phyloP scores from a whole-genome alignment of 176 grass and related monocot genomes.

The Ensete glaucum region DNA sequence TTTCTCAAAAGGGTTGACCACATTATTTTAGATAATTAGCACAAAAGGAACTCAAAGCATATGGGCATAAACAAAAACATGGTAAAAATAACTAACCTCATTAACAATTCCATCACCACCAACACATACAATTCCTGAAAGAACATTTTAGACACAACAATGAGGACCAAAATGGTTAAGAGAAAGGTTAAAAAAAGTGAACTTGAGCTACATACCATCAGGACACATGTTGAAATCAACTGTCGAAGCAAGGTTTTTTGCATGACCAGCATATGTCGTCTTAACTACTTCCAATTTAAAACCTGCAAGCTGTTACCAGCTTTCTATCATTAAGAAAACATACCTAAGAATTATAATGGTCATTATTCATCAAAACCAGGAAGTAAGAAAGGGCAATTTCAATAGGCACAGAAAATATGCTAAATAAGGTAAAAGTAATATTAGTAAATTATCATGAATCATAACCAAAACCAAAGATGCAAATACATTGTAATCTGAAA shows the following conservation, averaged over 20 bases:
- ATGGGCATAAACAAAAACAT: not conserved
- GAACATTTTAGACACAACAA: conserved; percentile 13
- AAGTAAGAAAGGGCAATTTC: not conserved
- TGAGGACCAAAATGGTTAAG: conserved; percentile 10
- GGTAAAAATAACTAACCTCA: conserved; percentile 51
- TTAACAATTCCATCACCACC: conserved; percentile 98
- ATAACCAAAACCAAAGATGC: too few relatives aligned
- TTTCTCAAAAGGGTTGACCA: not conserved
- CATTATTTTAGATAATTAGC: not conserved
- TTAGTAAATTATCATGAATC: too few relatives aligned
- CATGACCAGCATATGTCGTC: conserved; percentile 84
- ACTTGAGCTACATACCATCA: conserved; percentile 51
- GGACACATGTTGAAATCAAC: conserved; percentile 80
- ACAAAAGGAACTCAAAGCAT: not conserved
- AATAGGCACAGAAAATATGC: too few relatives aligned
- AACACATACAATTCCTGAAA: conserved; percentile 83
- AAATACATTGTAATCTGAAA: too few relatives aligned
- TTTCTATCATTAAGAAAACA: conserved; percentile 6
- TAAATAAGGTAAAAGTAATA: too few relatives aligned
- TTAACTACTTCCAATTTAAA: conserved; percentile 96
- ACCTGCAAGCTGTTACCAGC: conserved; percentile 67
- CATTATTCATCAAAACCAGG: conserved; percentile 4
- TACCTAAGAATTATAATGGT: conserved; percentile 12
- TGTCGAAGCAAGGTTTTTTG: conserved; percentile 64
- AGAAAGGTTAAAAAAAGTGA: conserved; percentile 1